These are phyloP conservation scores for Didymella lethalis DNA, from an alignment of 2,329 filamentous ascomycete genomes.

Conservation along the genomic window DNA sequence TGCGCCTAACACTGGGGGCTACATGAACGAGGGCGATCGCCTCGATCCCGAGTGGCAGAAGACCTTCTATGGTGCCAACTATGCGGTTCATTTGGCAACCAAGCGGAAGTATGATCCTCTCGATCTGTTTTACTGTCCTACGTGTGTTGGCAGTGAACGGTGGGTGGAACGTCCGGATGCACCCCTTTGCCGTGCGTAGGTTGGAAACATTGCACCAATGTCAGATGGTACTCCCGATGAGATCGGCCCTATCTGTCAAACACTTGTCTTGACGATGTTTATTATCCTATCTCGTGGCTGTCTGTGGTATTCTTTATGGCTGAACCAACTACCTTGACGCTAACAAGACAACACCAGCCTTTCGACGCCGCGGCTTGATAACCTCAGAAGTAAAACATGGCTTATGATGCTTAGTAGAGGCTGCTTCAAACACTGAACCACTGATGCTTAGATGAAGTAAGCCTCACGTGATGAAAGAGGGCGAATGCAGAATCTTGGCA, in stretches of 20 bases:
- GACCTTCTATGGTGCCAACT: neutral
- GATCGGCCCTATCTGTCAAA: neutral
- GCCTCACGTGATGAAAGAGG: neutral
- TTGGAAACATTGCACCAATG: neutral
- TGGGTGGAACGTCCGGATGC: conserved; percentile 1
- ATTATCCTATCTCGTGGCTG: neutral
- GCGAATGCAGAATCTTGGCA: too few species aligned
- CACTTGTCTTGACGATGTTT: neutral
- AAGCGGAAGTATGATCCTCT: conserved; percentile 2
- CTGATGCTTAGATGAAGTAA: neutral
- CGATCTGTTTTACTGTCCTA: conserved; percentile 2
- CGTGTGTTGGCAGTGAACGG: conserved; percentile 6
- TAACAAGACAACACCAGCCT: neutral
- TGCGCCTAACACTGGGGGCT: conserved; percentile 1
- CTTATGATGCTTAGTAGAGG: neutral
- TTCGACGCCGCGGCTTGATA: neutral
- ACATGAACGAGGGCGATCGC: conserved; percentile 5
- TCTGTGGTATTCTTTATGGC: neutral
- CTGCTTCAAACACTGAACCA: conserved; percentile 3
- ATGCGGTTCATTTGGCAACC: neutral
- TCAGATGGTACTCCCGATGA: neutral
- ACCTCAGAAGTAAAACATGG: neutral
- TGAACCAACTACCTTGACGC: too few species aligned
- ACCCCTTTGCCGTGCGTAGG: conserved; percentile 1
- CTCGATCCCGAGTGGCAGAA: conserved; percentile 5